Evolutionary conservation across 345 rosid genomes (phyloP).

Genomic region (Corymbia maculata): DNA sequence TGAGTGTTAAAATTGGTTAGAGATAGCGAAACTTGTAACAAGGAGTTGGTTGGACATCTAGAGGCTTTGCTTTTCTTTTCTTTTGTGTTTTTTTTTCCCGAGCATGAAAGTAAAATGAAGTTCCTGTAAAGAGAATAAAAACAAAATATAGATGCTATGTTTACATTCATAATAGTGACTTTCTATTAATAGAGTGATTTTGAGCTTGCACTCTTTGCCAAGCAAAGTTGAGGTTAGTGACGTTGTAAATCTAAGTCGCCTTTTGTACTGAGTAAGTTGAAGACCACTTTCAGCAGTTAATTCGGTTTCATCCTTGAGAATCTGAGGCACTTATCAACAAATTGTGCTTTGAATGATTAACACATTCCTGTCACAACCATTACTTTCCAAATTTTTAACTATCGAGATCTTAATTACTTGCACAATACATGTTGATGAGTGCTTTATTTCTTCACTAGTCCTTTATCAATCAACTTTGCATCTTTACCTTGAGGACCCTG

Average conservation of each 20-base stretch:
- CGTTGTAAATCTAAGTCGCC: not conserved
- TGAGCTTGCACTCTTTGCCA: not conserved
- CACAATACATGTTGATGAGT: not conserved
- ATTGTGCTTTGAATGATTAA: not conserved
- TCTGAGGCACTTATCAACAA: not conserved
- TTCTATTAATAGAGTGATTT: not conserved
- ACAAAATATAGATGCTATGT: not conserved
- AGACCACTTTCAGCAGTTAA: not conserved
- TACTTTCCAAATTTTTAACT: not conserved
- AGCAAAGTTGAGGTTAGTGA: not conserved
- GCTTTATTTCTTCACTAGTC: not conserved
- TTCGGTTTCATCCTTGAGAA: not conserved
- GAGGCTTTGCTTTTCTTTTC: not conserved
- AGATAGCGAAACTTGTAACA: not conserved
- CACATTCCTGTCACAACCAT: not conserved
- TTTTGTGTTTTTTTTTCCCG: accelerated
- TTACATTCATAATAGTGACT: not conserved
- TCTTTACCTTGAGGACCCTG: not conserved
- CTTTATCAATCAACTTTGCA: not conserved
- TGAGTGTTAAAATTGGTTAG: not conserved
- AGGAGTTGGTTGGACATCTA: not conserved
- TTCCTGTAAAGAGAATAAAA: not conserved
- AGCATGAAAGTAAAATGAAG: not conserved
- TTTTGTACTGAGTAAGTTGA: not conserved
- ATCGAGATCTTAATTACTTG: not conserved